Conservation (phyloP, 352 stramenopile genomes). For the Globisporangium sylvaticum region DNA sequence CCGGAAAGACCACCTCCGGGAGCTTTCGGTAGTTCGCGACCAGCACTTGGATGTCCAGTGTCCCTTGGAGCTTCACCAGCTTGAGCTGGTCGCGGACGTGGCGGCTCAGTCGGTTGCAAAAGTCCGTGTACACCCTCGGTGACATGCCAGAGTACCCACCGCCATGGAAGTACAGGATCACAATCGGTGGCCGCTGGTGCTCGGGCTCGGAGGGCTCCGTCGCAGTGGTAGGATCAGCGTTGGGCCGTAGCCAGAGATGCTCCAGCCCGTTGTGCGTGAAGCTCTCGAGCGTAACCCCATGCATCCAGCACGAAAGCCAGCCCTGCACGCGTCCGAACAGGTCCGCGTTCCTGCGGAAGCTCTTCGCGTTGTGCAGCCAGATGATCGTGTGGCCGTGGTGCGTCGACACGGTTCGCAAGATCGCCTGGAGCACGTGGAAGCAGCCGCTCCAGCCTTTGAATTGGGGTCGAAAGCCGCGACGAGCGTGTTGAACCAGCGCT, state of each 20-base stretch:
- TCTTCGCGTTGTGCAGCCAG: conserved; percentile 30
- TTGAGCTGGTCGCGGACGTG: conserved; percentile 18
- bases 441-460: conserved; percentile 39
- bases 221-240: too few relatives aligned
- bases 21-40: conserved; percentile 73
- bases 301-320: conserved; percentile 24
- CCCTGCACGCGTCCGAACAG: conserved; percentile 29
- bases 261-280: conserved; percentile 40
- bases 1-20: conserved; percentile 35
- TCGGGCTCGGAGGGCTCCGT: background rate
- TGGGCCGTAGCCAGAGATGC: conserved; percentile 43
- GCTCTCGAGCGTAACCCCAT: conserved; percentile 22
- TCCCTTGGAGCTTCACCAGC: too few relatives aligned
- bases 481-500: background rate
- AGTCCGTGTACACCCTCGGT: conserved; percentile 48
- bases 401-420: conserved; percentile 24
- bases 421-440: conserved; percentile 41
- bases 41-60: conserved; percentile 30
- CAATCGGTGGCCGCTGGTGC: conserved; percentile 19
- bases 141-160: conserved; percentile 53
- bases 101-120: conserved; percentile 34
- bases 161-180: conserved; percentile 60
- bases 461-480: conserved; percentile 16
- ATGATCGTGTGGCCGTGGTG: conserved; percentile 31
- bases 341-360: conserved; percentile 34